Conservation (phyloP, 305 asterid genomes). For the Striga hermonthica region DNA sequence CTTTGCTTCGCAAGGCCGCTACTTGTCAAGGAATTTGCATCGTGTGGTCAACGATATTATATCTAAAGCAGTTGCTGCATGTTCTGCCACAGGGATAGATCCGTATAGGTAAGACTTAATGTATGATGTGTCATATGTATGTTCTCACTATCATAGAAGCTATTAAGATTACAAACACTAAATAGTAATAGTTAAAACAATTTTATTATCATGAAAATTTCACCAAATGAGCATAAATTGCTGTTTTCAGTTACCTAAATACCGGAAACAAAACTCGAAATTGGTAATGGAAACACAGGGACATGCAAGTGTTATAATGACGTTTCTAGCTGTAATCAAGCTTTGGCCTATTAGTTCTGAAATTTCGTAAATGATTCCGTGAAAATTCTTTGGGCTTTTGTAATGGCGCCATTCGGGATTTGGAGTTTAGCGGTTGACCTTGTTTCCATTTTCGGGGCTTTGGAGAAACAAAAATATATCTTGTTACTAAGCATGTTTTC, state of each 20-base stretch:
- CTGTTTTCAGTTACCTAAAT: neutral
- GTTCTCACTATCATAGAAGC: neutral
- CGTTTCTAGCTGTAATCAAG: neutral
- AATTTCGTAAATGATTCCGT: neutral
- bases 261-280: neutral
- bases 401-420: neutral
- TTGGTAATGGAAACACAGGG: neutral
- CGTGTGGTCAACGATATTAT: constrained; percentile 83
- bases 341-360: neutral
- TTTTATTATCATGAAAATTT: no score
- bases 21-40: constrained; percentile 85
- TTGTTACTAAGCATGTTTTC: constrained; percentile 12
- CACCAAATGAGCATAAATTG: neutral
- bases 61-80: constrained; percentile 72
- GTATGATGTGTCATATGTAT: constrained; percentile 5
- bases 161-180: no score
- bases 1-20: constrained; percentile 95
- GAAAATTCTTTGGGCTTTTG: neutral
- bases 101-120: constrained; percentile 63
- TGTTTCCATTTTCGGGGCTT: neutral
- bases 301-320: neutral
- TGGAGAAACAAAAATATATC: neutral
- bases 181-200: no score
- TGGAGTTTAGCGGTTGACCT: neutral
- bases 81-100: constrained; percentile 85